Evolutionary conservation across 2,329 filamentous ascomycete species (phyloP), one percentile per base, ranked within the genome.

Genomic region (Bipolaris victoriae): DNA sequence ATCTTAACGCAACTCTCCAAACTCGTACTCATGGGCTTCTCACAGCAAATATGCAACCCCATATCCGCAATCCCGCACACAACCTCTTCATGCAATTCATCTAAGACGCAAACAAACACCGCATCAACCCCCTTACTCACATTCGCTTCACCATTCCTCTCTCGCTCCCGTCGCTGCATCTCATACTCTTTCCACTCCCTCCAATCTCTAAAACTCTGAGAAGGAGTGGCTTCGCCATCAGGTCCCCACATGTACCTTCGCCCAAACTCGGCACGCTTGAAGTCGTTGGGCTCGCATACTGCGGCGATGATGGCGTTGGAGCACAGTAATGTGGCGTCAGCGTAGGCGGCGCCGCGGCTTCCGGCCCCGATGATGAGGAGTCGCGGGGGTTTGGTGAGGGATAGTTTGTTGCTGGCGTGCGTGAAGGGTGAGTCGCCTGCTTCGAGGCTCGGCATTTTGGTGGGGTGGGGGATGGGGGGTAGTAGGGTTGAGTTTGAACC

Each of bases 21-120:
- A 0, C 86, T 89, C 20, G 91, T 92, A 0, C 92, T 91, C 52
- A 99, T 79, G 2, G 95, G 95, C 78, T 99, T 99, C 81, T 99
- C 95, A 74, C 92, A 96, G 82, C 97, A 90, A 62, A 98, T 87
- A 75, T 97, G 92, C 46, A 97, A 79, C 2, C 81, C 84, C 72
- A 80, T 78, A 11, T 85, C 85, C 1, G 90, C 88, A 50, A 97
- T 82, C 1, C 86, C 90, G 41, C 88, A 83, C 20, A 97, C 84
- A 46, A 94, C 91, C 54, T 92, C 88, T 48, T 87, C 87, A 76
- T 99, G 95, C 79, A 91, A 88, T 77, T 96, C 90, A 75, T 99
- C 95, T 9, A 94, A 82, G 2, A 96, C 92, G 74, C 88, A 90
- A 44, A 91, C 83, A 65, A 90, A 88, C 13, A 87, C 83, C 0